Evolutionary conservation across 805 yeast genomes (phyloP).

Genomic region (Starmera quercuum): DNA sequence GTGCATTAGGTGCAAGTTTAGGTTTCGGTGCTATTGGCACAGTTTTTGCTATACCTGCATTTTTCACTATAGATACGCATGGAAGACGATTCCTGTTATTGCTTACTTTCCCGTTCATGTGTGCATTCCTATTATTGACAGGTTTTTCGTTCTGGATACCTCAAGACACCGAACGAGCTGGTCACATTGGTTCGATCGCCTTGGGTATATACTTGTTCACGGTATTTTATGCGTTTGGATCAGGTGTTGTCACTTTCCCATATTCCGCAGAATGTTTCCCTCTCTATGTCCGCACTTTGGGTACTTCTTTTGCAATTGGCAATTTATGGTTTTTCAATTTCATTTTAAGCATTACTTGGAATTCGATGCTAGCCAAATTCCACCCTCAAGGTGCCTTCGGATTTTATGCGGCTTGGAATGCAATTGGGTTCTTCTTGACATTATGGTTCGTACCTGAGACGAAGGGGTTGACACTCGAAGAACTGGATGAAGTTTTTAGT

Average conservation of each 20-base stretch:
- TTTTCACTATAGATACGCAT: constrained; percentile 67
- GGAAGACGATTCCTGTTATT: constrained; percentile 63
- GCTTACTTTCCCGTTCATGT: constrained; percentile 57
- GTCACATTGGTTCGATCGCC: constrained; percentile 60
- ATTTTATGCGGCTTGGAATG: constrained; percentile 82
- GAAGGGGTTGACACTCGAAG: constrained; percentile 53
- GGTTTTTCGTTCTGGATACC: constrained; percentile 71
- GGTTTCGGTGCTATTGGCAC: constrained; percentile 83
- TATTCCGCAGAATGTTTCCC: constrained; percentile 84
- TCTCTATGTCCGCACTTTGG: constrained; percentile 69
- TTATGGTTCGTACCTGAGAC: constrained; percentile 68
- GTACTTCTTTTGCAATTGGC: constrained; percentile 74
- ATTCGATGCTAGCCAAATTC: constrained; percentile 56
- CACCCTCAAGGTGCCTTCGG: constrained; percentile 83
- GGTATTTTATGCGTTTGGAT: constrained; percentile 72
- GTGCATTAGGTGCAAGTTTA: constrained; percentile 72
- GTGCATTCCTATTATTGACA: constrained; percentile 46
- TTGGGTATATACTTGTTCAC: constrained; percentile 70
- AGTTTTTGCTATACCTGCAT: constrained; percentile 76
- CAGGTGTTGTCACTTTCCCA: constrained; percentile 87
- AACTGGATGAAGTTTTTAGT: constrained; percentile 54
- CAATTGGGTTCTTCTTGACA: constrained; percentile 60
- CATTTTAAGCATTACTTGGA: constrained; percentile 71
- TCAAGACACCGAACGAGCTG: constrained; percentile 27
- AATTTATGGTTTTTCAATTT: constrained; percentile 71